Evolutionary conservation across 2,329 filamentous ascomycete genomes (phyloP).

Genomic region (Penicillium sp.): DNA sequence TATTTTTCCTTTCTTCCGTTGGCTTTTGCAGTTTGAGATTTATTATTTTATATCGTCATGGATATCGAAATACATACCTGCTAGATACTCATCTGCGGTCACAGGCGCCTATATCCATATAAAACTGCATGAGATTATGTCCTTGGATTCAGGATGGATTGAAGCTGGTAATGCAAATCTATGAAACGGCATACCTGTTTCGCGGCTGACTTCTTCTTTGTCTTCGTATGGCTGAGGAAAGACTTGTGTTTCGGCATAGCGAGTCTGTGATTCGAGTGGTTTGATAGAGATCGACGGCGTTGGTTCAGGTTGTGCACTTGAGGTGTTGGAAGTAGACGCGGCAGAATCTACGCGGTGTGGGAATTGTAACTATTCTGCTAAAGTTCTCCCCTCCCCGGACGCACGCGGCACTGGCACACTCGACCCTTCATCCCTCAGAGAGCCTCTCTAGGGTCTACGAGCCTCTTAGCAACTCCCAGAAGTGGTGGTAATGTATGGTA

Average conservation of each 20-base stretch:
- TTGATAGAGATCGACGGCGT: neutral
- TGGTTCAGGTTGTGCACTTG: neutral
- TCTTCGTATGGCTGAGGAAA: conserved; percentile 42
- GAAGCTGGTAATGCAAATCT: neutral
- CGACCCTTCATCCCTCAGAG: too few species aligned
- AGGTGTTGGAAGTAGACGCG: conserved; percentile 7
- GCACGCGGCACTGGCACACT: too few species aligned
- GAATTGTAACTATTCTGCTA: neutral
- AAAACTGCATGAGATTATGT: conserved; percentile 6
- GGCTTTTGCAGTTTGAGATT: too few species aligned
- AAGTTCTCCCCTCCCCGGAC: too few species aligned
- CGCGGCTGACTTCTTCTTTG: conserved; percentile 40
- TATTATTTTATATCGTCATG: too few species aligned
- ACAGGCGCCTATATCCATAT: conserved; percentile 51
- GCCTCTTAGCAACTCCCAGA: too few species aligned
- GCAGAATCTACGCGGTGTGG: conserved; percentile 12
- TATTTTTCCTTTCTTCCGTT: neutral
- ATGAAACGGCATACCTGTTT: conserved; percentile 34
- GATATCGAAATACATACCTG: conserved; percentile 41
- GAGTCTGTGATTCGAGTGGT: neutral
- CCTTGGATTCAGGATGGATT: too few species aligned
- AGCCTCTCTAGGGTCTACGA: too few species aligned
- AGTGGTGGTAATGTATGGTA: too few species aligned
- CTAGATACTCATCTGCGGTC: conserved; percentile 65
- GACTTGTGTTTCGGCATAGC: conserved; percentile 42